phyloP scores from a whole-genome alignment of 768 basidiomycete species.

The Rhodotorula toruloides region DNA sequence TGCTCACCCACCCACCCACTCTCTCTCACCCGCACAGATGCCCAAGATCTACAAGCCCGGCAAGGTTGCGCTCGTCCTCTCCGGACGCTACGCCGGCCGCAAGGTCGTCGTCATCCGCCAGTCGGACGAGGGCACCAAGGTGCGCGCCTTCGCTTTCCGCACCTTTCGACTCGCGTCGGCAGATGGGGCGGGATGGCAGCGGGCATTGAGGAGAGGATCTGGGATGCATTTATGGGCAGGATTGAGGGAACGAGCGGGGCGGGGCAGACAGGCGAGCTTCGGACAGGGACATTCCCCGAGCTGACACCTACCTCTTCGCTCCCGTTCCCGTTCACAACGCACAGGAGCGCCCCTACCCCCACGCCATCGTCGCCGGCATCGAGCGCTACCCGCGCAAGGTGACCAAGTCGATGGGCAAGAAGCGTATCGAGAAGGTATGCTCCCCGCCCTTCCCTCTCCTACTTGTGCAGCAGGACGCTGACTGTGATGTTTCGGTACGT shows the following conservation, averaged over 20 bases:
- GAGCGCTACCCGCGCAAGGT: slow-evolving; percentile 98
- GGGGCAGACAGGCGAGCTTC: too few species aligned
- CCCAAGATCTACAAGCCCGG: slow-evolving; percentile 52
- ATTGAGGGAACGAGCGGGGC: too few species aligned
- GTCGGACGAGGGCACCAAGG: slow-evolving; percentile 88
- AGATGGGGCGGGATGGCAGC: too few species aligned
- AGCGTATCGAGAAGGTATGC: slow-evolving; percentile 65
- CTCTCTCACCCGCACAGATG: slow-evolving; percentile 10
- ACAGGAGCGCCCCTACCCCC: slow-evolving; percentile 83
- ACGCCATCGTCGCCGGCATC: slow-evolving; percentile 96
- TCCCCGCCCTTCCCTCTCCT: background rate
- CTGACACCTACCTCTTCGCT: too few species aligned
- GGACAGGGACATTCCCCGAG: too few species aligned
- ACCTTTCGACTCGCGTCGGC: too few species aligned
- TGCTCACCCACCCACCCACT: background rate
- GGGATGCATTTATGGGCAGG: too few species aligned
- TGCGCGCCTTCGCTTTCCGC: background rate
- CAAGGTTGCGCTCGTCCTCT: slow-evolving; percentile 47
- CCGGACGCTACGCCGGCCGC: slow-evolving; percentile 94
- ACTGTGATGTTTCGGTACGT: too few species aligned
- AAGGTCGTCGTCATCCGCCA: slow-evolving; percentile 99
- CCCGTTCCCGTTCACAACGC: too few species aligned
- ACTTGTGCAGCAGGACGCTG: background rate
- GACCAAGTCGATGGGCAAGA: slow-evolving; percentile 93
- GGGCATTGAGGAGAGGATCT: too few species aligned